phyloP scores from a whole-genome alignment of 2,329 filamentous ascomycete genomes.

The Sphaerostilbella broomeana region DNA sequence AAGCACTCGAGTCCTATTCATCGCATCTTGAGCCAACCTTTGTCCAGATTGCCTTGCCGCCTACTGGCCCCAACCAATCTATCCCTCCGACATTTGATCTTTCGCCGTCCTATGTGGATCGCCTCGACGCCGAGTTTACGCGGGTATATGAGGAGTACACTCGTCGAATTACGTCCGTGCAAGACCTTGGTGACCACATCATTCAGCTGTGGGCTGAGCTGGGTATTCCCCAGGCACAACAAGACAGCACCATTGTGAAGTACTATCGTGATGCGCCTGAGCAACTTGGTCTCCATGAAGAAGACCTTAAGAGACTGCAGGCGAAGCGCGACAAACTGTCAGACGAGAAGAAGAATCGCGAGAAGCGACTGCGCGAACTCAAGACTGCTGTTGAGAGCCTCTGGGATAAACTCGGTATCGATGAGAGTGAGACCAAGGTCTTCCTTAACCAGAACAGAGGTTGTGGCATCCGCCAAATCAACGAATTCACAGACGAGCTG shows the following conservation, averaged over 20 bases:
- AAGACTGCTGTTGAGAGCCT: conserved; percentile 71
- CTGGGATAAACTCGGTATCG: conserved; percentile 82
- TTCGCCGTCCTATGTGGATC: conserved; percentile 80
- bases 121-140: conserved; percentile 84
- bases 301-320: conserved; percentile 69
- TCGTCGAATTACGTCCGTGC: conserved; percentile 69
- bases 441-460: conserved; percentile 87
- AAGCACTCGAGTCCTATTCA: conserved; percentile 92
- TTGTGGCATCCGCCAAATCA: conserved; percentile 84
- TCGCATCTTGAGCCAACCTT: conserved; percentile 90
- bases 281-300: conserved; percentile 84
- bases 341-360: conserved; percentile 82
- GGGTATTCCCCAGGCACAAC: conserved; percentile 87
- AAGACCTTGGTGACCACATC: conserved; percentile 71
- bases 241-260: conserved; percentile 80
- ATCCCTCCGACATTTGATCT: conserved; percentile 83
- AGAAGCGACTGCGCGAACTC: conserved; percentile 70
- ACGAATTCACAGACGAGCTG: conserved; percentile 92
- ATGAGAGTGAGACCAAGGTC: conserved; percentile 72
- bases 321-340: conserved; percentile 72
- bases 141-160: conserved; percentile 96
- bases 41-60: conserved; percentile 76
- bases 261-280: conserved; percentile 86
- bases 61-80: conserved; percentile 67
- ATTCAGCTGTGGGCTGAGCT: conserved; percentile 95